phyloP scores from a whole-genome alignment of 306 rosid genomes.

The Citrullus amarus region DNA sequence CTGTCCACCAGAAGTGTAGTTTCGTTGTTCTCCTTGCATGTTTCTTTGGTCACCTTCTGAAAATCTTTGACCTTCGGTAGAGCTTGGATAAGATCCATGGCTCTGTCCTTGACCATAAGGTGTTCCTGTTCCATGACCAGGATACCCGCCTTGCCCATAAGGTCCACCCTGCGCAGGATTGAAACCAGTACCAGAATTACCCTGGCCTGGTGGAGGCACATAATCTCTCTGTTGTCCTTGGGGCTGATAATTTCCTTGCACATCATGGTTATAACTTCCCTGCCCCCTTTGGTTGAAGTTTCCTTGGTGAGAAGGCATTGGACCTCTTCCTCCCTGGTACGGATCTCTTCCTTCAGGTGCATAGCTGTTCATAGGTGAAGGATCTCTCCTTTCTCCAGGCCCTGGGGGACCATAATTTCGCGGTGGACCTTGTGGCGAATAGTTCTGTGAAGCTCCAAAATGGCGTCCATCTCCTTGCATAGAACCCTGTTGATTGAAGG shows the following conservation, averaged over 20 bases:
- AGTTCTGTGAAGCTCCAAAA: constrained; percentile 34
- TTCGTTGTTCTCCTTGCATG: constrained; percentile 23
- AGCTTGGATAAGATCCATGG: constrained; percentile 9
- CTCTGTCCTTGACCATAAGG: constrained; percentile 22
- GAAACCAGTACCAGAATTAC: constrained; percentile 17
- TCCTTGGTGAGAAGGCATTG: constrained; percentile 37
- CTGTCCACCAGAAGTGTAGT: constrained; percentile 16
- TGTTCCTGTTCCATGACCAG: constrained; percentile 15
- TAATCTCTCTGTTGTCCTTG: constrained; percentile 32
- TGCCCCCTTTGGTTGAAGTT: constrained; percentile 25
- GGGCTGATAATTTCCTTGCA: constrained; percentile 27
- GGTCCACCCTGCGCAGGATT: constrained; percentile 20
- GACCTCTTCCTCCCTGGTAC: constrained; percentile 20
- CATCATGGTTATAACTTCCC: constrained; percentile 18
- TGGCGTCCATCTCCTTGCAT: constrained; percentile 41
- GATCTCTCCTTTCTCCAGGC: constrained; percentile 38
- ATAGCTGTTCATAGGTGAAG: constrained; percentile 8
- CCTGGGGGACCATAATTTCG: constrained; percentile 32
- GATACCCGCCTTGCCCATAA: constrained; percentile 21
- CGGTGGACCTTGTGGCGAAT: constrained; percentile 20
- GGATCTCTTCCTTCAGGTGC: not conserved
- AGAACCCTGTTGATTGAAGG: constrained; percentile 27
- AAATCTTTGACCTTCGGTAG: constrained; percentile 17
- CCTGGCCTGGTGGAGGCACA: constrained; percentile 39
- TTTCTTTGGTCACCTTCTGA: constrained; percentile 17